Evolutionary conservation across 306 rosid species (phyloP).

Genomic region (Medicago lupulina): DNA sequence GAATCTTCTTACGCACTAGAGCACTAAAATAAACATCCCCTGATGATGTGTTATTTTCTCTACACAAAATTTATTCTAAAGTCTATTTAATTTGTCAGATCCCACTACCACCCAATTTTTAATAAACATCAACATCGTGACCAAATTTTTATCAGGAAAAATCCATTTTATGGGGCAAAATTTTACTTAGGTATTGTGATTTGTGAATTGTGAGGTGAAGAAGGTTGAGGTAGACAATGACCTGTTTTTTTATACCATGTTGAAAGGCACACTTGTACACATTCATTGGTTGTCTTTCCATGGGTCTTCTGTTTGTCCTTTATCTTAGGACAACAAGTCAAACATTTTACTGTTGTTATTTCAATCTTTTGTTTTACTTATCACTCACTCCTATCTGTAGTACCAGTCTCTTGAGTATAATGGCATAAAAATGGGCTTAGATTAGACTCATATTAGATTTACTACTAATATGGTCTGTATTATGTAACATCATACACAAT

Average conservation of each 20-base stretch:
- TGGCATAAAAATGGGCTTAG: conserved; percentile 18
- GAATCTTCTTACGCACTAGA: conserved; percentile 58
- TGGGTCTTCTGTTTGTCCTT: conserved; percentile 42
- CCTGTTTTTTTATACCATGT: conserved; percentile 44
- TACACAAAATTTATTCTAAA: conserved; percentile 6
- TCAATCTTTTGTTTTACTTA: conserved; percentile 63
- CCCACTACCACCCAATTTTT: conserved; percentile 60
- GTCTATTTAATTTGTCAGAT: conserved; percentile 70
- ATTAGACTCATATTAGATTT: conserved; percentile 4
- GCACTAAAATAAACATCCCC: conserved; percentile 38
- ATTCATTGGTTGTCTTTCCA: conserved; percentile 48
- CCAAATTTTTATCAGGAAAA: conserved; percentile 41
- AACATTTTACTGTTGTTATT: conserved; percentile 45
- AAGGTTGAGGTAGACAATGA: conserved; percentile 49
- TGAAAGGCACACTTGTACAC: conserved; percentile 45
- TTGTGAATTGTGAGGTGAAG: conserved; percentile 22
- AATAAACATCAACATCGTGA: conserved; percentile 49
- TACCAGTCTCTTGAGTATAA: neutral
- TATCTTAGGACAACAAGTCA: conserved; percentile 46
- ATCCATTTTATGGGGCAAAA: conserved; percentile 35
- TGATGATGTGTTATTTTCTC: conserved; percentile 44
- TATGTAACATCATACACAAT: too few relatives aligned
- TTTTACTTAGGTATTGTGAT: conserved; percentile 29
- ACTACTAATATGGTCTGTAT: too few relatives aligned
- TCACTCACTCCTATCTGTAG: conserved; percentile 35